These are phyloP conservation scores for Vitis riparia DNA, from an alignment of 164 flowering plant genomes.

Conservation along the genomic window DNA sequence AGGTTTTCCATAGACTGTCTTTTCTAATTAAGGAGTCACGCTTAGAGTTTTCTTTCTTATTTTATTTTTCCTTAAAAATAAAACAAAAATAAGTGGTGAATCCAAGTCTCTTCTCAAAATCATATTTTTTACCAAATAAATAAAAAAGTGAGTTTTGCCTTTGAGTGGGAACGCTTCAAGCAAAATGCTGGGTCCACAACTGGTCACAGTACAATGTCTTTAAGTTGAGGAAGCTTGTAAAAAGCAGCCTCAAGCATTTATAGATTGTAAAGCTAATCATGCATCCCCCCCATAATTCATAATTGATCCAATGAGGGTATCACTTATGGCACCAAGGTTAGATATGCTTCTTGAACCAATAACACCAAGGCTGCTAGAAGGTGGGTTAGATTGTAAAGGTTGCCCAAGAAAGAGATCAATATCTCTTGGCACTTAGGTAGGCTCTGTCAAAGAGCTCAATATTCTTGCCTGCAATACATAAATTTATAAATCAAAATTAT, in stretches of 20 bases:
- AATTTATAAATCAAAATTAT: slow-evolving; percentile 1
- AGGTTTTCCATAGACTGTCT: too few species aligned
- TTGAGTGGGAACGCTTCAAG: too few species aligned
- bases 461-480: slow-evolving; percentile 49
- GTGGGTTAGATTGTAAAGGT: slow-evolving; percentile 68
- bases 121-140: too few species aligned
- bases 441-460: slow-evolving; percentile 56
- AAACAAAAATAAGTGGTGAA: too few species aligned
- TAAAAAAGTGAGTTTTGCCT: too few species aligned
- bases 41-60: too few species aligned
- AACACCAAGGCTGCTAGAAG: slow-evolving; percentile 76
- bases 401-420: slow-evolving; percentile 83
- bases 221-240: slow-evolving; percentile 85
- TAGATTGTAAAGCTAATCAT: slow-evolving; percentile 69
- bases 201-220: slow-evolving; percentile 28
- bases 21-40: too few species aligned
- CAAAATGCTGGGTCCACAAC: too few species aligned
- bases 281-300: slow-evolving; percentile 57
- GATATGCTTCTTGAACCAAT: slow-evolving; percentile 93
- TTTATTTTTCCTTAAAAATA: too few species aligned
- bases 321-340: slow-evolving; percentile 94
- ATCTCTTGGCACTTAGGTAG: slow-evolving; percentile 57
- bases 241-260: slow-evolving; percentile 94
- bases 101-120: too few species aligned
- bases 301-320: slow-evolving; percentile 57